These are phyloP conservation scores for Saussurea involucrata DNA, from an alignment of 129 eudicot genomes.

Conservation along the genomic window DNA sequence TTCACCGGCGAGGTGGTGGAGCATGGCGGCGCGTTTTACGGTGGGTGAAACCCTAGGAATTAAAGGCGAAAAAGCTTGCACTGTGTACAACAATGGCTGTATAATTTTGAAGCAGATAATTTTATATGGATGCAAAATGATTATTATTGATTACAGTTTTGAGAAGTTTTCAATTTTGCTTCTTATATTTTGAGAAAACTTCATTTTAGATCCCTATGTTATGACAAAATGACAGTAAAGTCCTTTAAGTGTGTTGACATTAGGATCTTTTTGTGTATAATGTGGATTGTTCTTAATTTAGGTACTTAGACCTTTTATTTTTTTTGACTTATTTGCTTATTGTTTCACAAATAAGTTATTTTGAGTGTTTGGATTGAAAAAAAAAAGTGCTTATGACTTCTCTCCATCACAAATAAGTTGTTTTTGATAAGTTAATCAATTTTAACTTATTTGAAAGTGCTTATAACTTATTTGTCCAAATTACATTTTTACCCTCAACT, in stretches of 20 bases:
- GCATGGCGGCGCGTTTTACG: conserved; percentile 23
- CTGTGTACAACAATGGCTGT: not conserved
- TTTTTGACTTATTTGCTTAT: too few species aligned
- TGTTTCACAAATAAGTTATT: too few species aligned
- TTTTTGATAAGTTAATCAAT: too few species aligned
- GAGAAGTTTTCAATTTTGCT: not conserved
- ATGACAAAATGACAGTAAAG: not conserved
- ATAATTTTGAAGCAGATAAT: not conserved
- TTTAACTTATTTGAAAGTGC: too few species aligned
- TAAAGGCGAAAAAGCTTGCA: not conserved
- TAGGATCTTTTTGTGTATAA: not conserved
- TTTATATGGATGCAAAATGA: conserved; percentile 2
- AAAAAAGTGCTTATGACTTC: too few species aligned
- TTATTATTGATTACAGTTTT: not conserved
- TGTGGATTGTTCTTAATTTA: not conserved
- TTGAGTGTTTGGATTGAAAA: too few species aligned
- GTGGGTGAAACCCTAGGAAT: conserved; percentile 19
- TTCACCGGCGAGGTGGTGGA: conserved; percentile 18
- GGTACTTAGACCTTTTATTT: not conserved
- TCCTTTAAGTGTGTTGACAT: not conserved
- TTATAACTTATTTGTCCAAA: too few species aligned
- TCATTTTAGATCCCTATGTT: not conserved
- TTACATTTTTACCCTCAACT: too few species aligned
- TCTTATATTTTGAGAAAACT: not conserved
- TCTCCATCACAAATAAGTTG: too few species aligned